Base-by-base conservation (phyloP, 2,329 filamentous ascomycete genomes). In the Aspergillus sojae region DNA sequence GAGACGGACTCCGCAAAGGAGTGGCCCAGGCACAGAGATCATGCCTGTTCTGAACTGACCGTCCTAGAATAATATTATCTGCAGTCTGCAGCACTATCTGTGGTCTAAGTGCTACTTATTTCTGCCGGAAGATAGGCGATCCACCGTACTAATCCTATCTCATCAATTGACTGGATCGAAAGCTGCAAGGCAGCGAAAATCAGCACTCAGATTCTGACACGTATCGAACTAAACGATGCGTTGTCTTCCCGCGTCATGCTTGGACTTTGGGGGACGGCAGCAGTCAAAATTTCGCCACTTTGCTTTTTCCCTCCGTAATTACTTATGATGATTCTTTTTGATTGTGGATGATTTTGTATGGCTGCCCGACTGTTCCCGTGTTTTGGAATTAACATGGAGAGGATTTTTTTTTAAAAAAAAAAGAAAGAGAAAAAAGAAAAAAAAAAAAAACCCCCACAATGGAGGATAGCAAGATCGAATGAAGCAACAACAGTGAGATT, bases 121-220 rank as follows among this genome's bases (percentile, higher is more conserved):
- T 56, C 54, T 57, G 59, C 63, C 63, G 34, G 60, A 58, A 28
- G 16, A 60, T 50, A 58, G 62, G 57, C 60, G 71, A 65, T 71
- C 70, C 69, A 73, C 70, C 58, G 58, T 60, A 60, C 58, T 68
- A 66, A 67, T 63, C 68, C 65, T 71, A 68, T 65, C 64, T 56
- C 50, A 62, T 65, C 62, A 43, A 56, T 65, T 60, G 60, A 61
- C 65, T 66, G 69, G 68, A 62, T 70, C 64, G 69, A 62, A 66
- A 68, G 65, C 67, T 74, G 69, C 68, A 70, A 67, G 69, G 65
- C 64, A 70, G 68, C 68, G 68, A 66, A 65, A 68, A 63, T 70
- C 67, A 67, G 66, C 71, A 68, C 68, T 72, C 69, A 70, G 70
- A 67, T 68, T 68, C 64, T 75, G 74, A 76, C 69, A 71, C 69